These are phyloP conservation scores for Priceomyces fermenticarens DNA, from an alignment of 805 yeast genomes.

Conservation along the genomic window DNA sequence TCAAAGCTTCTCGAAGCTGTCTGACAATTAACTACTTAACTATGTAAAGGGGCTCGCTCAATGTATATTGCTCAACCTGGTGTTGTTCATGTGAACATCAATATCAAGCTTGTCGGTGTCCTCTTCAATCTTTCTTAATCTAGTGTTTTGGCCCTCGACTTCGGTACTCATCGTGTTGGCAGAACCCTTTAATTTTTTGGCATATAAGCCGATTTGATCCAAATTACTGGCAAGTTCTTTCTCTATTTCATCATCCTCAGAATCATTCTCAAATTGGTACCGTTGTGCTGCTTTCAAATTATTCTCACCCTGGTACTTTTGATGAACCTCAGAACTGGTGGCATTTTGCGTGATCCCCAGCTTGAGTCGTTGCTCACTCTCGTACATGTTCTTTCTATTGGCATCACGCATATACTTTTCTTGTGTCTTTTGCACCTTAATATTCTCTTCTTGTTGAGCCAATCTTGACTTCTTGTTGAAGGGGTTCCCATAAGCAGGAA, in stretches of 20 bases:
- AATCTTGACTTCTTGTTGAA: constrained; percentile 78
- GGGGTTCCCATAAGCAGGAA: constrained; percentile 76
- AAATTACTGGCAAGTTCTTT: constrained; percentile 80
- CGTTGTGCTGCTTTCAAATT: constrained; percentile 57
- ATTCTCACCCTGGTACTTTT: constrained; percentile 52
- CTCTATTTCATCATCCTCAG: constrained; percentile 91
- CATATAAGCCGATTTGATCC: constrained; percentile 68
- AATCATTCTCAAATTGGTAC: constrained; percentile 84
- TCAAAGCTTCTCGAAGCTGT: too few relatives aligned
- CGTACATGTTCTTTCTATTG: constrained; percentile 56
- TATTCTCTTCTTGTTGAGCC: constrained; percentile 67
- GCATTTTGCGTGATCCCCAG: constrained; percentile 51
- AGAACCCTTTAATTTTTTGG: constrained; percentile 66
- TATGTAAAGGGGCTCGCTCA: too few relatives aligned
- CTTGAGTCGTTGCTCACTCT: constrained; percentile 67
- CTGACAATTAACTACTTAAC: too few relatives aligned
- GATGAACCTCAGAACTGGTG: constrained; percentile 31
- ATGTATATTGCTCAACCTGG: constrained; percentile 57
- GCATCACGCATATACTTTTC: constrained; percentile 63
- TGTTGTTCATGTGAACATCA: constrained; percentile 73
- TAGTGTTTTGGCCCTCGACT: constrained; percentile 70
- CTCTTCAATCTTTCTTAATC: constrained; percentile 74
- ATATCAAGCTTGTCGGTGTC: constrained; percentile 83
- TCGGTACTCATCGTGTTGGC: constrained; percentile 76
- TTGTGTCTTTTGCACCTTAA: constrained; percentile 58